Base-by-base conservation (phyloP, 805 yeast genomes). In the Saturnispora besseyi region DNA sequence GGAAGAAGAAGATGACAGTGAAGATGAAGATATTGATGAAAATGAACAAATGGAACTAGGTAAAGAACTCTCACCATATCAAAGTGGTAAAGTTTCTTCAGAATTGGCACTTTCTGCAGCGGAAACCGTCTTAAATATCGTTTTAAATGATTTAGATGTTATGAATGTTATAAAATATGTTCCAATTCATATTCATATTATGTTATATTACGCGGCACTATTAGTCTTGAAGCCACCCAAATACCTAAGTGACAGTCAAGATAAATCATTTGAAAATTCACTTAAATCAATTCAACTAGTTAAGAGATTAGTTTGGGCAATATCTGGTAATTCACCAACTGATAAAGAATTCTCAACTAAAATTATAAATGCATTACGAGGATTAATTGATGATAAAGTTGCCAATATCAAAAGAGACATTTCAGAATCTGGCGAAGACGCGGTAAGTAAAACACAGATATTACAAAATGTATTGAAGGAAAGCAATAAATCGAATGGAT, bases 161-260 rank as follows among this genome's bases (percentile, higher is more conserved):
- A 61, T 74, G 28, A 67, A 72, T 8, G 77, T 79, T 43, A 65
- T 82, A 52, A 74, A 73, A 56, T 82, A 78, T 57, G 83, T 81
- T 21, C 89, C 89, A 0, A 76, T 81, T n/a, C 87, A 82, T 60
- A 78, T 82, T 38, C 86, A 81, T 59, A 73, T 82, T 46, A 82
- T 82, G 87, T 64, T 81, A 11, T 82, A 81, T 59, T 82, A 81
- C 56, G 84, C 87, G 2, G 81, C 83, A 0, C 62, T 81, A 47
- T 62, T 81, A 29, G 63, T 81, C 5, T 62, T 81, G 36, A 74
- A 75, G 51, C 77, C 81, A 2, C 78, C 77, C 0, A 52, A 59
- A 4, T 62, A 66, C 30, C 56, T 52, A 33, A 53, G 64, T 37
- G 58, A 58, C 12, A 55, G 57, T 7, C 51, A 50, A 4, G 30